A percentile compares a stretch with the other conserved stretches of the same genome.
Evolutionary conservation across 2,329 filamentous ascomycete species (phyloP).

Genomic region (Ilyonectria robusta): DNA sequence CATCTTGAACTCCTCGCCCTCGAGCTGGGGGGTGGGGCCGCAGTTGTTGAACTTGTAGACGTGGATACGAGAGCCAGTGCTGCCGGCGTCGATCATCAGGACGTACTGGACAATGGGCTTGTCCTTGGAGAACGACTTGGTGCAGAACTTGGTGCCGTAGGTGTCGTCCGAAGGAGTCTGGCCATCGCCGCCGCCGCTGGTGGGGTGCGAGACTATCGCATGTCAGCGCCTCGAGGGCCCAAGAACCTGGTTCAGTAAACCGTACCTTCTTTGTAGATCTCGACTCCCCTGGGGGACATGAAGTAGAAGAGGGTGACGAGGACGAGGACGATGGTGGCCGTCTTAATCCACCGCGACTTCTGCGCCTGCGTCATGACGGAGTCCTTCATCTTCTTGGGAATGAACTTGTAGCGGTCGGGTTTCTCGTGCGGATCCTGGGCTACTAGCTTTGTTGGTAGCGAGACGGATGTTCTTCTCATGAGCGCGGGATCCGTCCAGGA

Average conservation of each 20-base stretch:
- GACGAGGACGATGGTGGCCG: constrained; percentile 72
- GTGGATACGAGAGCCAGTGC: constrained; percentile 97
- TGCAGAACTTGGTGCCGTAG: constrained; percentile 81
- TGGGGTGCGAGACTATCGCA: constrained; percentile 43
- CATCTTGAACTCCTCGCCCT: constrained; percentile 93
- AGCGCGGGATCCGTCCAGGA: constrained; percentile 44
- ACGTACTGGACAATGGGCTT: constrained; percentile 98
- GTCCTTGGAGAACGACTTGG: constrained; percentile 84
- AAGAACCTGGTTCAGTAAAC: constrained; percentile 5
- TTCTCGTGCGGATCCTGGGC: constrained; percentile 76
- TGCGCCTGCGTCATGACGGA: constrained; percentile 75
- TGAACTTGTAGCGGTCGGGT: constrained; percentile 69
- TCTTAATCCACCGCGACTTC: constrained; percentile 76
- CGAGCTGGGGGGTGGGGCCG: constrained; percentile 92
- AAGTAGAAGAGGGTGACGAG: constrained; percentile 75
- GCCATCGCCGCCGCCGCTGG: constrained; percentile 53
- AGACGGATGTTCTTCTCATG: constrained; percentile 78
- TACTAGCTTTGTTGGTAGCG: constrained; percentile 69
- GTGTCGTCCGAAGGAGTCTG: constrained; percentile 72
- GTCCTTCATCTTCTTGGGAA: constrained; percentile 67
- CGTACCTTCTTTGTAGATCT: constrained; percentile 65
- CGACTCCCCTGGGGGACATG: constrained; percentile 71
- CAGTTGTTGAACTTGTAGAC: constrained; percentile 99
- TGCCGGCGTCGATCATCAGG: constrained; percentile 98
- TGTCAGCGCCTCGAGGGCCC: constrained; percentile 17